These are phyloP conservation scores for Colletotrichum sp. DNA, from an alignment of 2,329 filamentous ascomycete genomes.

Conservation along the genomic window DNA sequence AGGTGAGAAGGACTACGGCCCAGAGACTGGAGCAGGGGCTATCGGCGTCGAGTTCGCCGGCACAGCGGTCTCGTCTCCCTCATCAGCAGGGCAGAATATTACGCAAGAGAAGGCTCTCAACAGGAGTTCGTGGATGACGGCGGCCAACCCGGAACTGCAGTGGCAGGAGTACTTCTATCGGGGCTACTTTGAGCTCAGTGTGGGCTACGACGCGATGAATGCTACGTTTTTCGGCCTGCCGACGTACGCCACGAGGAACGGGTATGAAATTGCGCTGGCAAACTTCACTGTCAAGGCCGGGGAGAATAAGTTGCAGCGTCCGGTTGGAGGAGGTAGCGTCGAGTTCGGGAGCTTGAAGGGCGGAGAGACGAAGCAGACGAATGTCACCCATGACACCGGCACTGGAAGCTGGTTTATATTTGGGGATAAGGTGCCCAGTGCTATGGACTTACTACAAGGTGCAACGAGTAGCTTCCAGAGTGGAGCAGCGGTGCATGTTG, in stretches of 20 bases:
- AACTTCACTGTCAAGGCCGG: constrained; percentile 72
- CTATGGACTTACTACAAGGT: not conserved
- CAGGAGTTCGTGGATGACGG: not conserved
- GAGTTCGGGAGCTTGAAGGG: constrained; percentile 62
- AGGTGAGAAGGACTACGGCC: constrained; percentile 57
- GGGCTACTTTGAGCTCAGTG: constrained; percentile 73
- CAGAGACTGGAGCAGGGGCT: constrained; percentile 55
- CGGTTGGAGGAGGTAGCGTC: constrained; percentile 46
- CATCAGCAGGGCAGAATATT: not conserved
- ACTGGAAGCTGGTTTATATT: not conserved
- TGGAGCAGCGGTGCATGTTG: fast-evolving
- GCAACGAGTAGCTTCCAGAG: not conserved
- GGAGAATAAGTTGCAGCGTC: constrained; percentile 59
- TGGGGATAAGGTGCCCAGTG: fast-evolving
- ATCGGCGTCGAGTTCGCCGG: constrained; percentile 72
- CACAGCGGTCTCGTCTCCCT: constrained; percentile 56
- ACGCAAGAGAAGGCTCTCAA: not conserved
- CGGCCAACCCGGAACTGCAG: constrained; percentile 66
- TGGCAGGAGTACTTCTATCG: constrained; percentile 79
- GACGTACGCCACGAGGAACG: constrained; percentile 62
- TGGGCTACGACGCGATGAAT: constrained; percentile 61
- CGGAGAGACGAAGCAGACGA: constrained; percentile 43
- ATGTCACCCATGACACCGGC: constrained; percentile 53
- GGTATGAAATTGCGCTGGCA: constrained; percentile 69
- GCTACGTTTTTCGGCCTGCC: constrained; percentile 65